These are phyloP conservation scores for Sechiopsis laciniata DNA, from an alignment of 306 rosid species.

Conservation along the genomic window DNA sequence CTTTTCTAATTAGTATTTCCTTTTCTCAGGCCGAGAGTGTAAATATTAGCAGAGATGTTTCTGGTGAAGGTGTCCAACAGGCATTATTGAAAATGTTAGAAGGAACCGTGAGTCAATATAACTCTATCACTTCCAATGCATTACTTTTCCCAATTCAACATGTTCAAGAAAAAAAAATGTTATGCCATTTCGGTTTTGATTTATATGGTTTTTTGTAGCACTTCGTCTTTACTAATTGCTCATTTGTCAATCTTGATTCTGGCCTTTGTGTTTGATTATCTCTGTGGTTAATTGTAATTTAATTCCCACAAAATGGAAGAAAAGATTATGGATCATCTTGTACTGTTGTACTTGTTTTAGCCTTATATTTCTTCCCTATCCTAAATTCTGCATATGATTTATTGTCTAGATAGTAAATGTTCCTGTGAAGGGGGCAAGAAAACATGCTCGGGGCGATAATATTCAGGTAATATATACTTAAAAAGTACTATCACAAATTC, in stretches of 20 bases:
- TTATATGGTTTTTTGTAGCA: background rate
- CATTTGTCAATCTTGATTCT: background rate
- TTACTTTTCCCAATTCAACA: background rate
- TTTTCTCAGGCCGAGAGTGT: conserved; percentile 75
- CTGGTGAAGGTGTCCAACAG: conserved; percentile 99
- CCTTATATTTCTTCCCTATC: background rate
- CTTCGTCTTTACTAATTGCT: background rate
- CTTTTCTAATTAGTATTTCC: conserved; percentile 13
- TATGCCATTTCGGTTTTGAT: background rate
- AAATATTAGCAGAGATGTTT: conserved; percentile 92
- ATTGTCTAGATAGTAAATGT: conserved; percentile 77
- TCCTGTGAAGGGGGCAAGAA: conserved; percentile 96
- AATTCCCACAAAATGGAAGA: background rate
- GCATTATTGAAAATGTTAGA: conserved; percentile 94
- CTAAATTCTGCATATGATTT: conserved; percentile 9
- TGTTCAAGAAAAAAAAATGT: background rate
- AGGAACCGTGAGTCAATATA: conserved; percentile 77
- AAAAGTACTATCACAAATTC: background rate
- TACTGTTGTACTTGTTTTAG: background rate
- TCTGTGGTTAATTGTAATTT: background rate
- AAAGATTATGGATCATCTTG: background rate
- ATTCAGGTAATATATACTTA: conserved; percentile 57
- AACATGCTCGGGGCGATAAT: conserved; percentile 92
- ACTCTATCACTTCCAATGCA: conserved; percentile 9
- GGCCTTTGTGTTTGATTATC: background rate